Evolutionary conservation across 75 land plant genomes (phyloP), one percentile per base, ranked within the genome.

Genomic region (Larix kaempferi): DNA sequence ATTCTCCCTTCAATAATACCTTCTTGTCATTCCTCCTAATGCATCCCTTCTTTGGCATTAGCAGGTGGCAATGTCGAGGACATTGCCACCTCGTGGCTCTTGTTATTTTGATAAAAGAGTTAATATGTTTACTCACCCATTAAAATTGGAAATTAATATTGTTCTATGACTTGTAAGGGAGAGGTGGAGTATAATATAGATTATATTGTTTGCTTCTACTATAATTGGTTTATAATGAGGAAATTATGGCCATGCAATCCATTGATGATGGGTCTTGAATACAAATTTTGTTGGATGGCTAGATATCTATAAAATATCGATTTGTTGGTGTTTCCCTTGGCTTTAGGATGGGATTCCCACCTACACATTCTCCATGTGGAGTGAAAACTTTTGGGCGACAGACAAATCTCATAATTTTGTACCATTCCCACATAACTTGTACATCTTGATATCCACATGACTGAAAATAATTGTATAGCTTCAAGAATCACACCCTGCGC

Each of bases 391-490:
- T 55, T 52, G 57, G 75, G 75, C 5, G 75, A 73, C 15, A 54
- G 26, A 55, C 56, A 44, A 55, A 22, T 73, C 33, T 73, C 75
- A 54, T 57, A 73, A 13, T 73, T 73, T 67, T 39, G 27, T 26
- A 79, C 10, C 77, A 79, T 79, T 79, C 80, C 80, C 80, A 79
- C 80, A 79, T 79, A 29, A 79, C 65, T 37, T 79, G 77, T 12
- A 79, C 76, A 35, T 79, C 80, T 13, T 73, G 62, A 41, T 79
- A 79, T 56, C 72, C 80, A 61, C 80, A 79, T 41, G 77, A 58
- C 6, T 79, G 80, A 14, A 79, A 66, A 73, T 79, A 76, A 41
- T 79, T 71, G 41, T 58, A 37, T n/a, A 79, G 80, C 64, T 79
- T 79, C 59, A 79, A 57, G n/a, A 79, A 56, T 21, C 80, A 56